Conservation (phyloP, 108 stramenopile species). For the Cyclostephanos invisitatus region DNA sequence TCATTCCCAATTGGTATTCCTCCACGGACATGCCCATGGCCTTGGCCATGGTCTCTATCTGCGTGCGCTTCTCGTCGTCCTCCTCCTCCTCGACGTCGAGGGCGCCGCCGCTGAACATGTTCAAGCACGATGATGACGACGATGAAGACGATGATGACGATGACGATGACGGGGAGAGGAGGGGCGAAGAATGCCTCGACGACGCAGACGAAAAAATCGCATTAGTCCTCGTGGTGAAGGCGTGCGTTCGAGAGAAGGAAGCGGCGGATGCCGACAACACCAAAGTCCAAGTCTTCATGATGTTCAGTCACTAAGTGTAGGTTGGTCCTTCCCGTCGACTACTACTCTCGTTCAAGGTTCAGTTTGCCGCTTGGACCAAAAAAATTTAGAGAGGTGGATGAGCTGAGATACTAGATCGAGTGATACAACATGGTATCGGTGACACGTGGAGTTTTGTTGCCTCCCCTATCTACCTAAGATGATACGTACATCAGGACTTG, state of each 20-base stretch:
- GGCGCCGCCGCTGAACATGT: constrained; percentile 81
- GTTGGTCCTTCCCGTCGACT: no score
- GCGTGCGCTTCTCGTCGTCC: constrained; percentile 56
- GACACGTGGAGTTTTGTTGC: no score
- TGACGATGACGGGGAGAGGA: not conserved
- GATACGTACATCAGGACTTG: no score
- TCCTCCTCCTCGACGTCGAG: constrained; percentile 71
- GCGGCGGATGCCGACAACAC: constrained; percentile 32
- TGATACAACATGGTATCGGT: no score
- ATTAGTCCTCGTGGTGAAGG: constrained; percentile 17
- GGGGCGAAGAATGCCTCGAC: not conserved
- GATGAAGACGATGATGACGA: not conserved
- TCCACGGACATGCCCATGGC: constrained; percentile 86
- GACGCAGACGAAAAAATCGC: not conserved
- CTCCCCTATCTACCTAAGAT: no score
- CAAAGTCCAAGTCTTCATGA: constrained; percentile 40
- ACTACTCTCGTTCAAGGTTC: no score
- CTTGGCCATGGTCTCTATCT: constrained; percentile 72
- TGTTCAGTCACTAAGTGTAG: not conserved
- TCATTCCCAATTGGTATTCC: constrained; percentile 81
- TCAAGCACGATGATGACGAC: constrained; percentile 1
- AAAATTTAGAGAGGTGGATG: no score
- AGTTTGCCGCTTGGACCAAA: no score
- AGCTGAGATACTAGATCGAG: no score
- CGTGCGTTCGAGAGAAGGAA: constrained; percentile 30